These are phyloP conservation scores for Marasmius oreades DNA, from an alignment of 1,284 basidiomycete species.

Conservation along the genomic window DNA sequence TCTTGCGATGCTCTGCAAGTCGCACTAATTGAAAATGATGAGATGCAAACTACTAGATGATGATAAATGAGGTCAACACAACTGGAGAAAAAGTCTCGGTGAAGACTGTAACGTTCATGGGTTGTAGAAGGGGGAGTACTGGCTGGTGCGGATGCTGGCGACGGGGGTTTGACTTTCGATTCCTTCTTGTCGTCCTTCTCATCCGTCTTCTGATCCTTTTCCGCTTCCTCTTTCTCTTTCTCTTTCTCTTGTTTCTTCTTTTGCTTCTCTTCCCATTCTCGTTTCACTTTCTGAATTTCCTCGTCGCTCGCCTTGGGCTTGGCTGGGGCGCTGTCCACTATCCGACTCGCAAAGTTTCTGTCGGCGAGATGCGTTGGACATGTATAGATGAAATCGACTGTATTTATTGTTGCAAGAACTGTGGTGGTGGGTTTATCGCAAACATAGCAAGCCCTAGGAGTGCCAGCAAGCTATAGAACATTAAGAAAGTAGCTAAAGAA, in stretches of 20 bases:
- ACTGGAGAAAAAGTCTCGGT: constrained; percentile 61
- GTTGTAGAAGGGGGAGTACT: constrained; percentile 27
- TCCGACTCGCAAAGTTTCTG: constrained; percentile 60
- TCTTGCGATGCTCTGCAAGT: constrained; percentile 51
- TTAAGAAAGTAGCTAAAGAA: neutral
- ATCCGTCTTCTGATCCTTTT: constrained; percentile 26
- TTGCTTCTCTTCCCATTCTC: constrained; percentile 76
- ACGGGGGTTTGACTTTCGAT: constrained; percentile 21
- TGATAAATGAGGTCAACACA: constrained; percentile 16
- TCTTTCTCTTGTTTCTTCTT: constrained; percentile 54
- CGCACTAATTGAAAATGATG: constrained; percentile 39
- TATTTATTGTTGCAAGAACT: constrained; percentile 71
- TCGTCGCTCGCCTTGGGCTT: constrained; percentile 52
- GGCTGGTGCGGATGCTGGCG: constrained; percentile 28
- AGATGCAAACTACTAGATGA: neutral
- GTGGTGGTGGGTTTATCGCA: constrained; percentile 72
- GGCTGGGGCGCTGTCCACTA: constrained; percentile 38
- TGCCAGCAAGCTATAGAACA: constrained; percentile 55
- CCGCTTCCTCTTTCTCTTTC: constrained; percentile 41
- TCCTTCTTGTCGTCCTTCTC: constrained; percentile 23
- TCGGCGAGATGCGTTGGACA: constrained; percentile 70
- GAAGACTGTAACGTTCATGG: constrained; percentile 55
- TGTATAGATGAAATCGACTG: constrained; percentile 72
- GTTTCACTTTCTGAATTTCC: constrained; percentile 71
- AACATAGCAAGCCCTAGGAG: constrained; percentile 65